Evolutionary conservation across 495 filamentous ascomycete species (phyloP).

Genomic region (Penicillium ochrochloron): DNA sequence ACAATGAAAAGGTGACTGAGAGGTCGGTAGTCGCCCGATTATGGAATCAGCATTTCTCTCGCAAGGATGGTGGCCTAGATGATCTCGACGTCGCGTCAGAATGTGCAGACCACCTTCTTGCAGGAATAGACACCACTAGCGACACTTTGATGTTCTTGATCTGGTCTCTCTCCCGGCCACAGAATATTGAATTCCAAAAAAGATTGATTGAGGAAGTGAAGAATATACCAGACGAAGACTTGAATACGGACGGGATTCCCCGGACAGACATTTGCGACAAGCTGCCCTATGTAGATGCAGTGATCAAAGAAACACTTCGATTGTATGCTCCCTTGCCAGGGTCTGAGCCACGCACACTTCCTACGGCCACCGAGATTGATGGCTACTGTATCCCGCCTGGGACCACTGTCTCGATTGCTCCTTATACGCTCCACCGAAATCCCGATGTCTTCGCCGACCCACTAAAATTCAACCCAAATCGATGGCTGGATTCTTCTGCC

Average conservation of each 20-base stretch:
- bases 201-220: constrained; percentile 31
- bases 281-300: constrained; percentile 68
- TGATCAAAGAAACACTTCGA: constrained; percentile 72
- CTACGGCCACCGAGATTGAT: constrained; percentile 29
- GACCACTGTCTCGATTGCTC: constrained; percentile 63
- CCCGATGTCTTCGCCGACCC: constrained; percentile 55
- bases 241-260: constrained; percentile 31
- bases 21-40: constrained; percentile 8
- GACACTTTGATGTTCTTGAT: constrained; percentile 45
- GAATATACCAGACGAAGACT: neutral
- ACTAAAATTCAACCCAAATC: constrained; percentile 56
- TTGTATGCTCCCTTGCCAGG: constrained; percentile 70
- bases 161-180: constrained; percentile 37
- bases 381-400: constrained; percentile 56
- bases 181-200: constrained; percentile 32
- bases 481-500: constrained; percentile 52
- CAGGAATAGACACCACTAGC: constrained; percentile 25
- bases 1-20: constrained; percentile 2
- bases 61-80: neutral
- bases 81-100: constrained; percentile 22
- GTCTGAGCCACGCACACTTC: constrained; percentile 59
- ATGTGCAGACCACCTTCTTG: constrained; percentile 18
- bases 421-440: constrained; percentile 68
- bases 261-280: constrained; percentile 59
- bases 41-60: neutral